phyloP scores from a whole-genome alignment of 169 alveolate species.

The Plasmodium falciparum region DNA sequence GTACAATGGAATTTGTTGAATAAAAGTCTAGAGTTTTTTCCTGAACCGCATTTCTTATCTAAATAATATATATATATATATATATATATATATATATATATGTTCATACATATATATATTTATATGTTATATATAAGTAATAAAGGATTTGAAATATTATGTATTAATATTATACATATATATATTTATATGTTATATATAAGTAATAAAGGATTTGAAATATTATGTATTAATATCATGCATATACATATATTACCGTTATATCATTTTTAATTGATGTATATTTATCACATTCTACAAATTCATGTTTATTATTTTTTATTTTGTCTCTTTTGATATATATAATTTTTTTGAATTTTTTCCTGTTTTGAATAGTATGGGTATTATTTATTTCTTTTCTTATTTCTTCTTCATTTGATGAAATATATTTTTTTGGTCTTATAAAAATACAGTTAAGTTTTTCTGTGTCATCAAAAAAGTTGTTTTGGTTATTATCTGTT shows the following conservation, averaged over 20 bases:
- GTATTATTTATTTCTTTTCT: slow-evolving; percentile 48
- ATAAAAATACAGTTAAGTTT: slow-evolving; percentile 60
- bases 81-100: background rate
- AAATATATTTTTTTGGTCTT: slow-evolving; percentile 36
- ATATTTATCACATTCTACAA: slow-evolving; percentile 19
- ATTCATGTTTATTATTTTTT: slow-evolving; percentile 1
- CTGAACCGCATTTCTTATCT: slow-evolving; percentile 22
- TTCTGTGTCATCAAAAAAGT: slow-evolving; percentile 1
- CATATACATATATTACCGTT: background rate
- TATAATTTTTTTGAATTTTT: slow-evolving; percentile 55
- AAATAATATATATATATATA: background rate
- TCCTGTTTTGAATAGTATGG: slow-evolving; percentile 32
- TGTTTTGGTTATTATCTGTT: background rate
- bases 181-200: background rate
- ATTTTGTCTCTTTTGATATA: slow-evolving; percentile 40
- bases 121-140: no score
- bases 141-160: no score
- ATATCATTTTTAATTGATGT: slow-evolving; percentile 10
- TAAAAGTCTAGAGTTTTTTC: slow-evolving; percentile 57
- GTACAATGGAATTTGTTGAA: slow-evolving; percentile 61
- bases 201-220: no score
- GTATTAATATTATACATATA: background rate
- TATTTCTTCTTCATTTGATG: slow-evolving; percentile 46
- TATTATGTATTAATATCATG: no score
- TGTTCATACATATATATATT: background rate